Conservation (phyloP, 257 asterid species). For the Solanum etuberosum region DNA sequence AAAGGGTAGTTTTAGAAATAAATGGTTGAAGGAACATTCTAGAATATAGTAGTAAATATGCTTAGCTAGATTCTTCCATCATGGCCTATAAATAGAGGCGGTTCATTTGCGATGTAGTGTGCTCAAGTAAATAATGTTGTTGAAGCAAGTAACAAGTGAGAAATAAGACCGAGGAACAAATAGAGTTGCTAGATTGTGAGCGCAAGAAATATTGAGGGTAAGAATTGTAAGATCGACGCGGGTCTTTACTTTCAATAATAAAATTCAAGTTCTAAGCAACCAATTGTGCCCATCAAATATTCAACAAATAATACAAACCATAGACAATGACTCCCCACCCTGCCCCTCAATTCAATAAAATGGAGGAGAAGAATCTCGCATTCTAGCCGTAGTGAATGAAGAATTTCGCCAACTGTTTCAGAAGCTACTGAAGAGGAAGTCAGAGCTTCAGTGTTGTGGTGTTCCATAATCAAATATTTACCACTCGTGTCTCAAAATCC, state of each 20-base stretch:
- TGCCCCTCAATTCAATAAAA: not conserved
- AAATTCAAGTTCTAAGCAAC: not conserved
- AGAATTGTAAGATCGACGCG: not conserved
- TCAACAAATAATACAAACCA: not conserved
- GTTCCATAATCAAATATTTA: not conserved
- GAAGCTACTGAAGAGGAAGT: not conserved
- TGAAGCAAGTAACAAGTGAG: not conserved
- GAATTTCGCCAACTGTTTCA: not conserved
- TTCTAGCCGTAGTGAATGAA: not conserved
- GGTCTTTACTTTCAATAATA: not conserved
- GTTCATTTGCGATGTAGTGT: not conserved
- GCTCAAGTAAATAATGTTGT: not conserved
- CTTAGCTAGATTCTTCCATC: not conserved
- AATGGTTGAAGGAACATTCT: not conserved
- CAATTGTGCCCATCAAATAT: not conserved
- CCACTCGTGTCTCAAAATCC: not conserved
- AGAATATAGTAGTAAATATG: not conserved
- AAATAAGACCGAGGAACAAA: not conserved
- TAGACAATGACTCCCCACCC: not conserved
- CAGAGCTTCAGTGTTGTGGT: not conserved
- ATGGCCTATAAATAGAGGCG: not conserved
- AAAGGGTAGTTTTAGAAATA: not conserved
- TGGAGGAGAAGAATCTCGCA: not conserved
- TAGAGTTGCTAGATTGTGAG: not conserved
- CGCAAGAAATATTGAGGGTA: not conserved